Base-by-base conservation (phyloP, 352 stramenopile species). In the Albugo laibachii region DNA sequence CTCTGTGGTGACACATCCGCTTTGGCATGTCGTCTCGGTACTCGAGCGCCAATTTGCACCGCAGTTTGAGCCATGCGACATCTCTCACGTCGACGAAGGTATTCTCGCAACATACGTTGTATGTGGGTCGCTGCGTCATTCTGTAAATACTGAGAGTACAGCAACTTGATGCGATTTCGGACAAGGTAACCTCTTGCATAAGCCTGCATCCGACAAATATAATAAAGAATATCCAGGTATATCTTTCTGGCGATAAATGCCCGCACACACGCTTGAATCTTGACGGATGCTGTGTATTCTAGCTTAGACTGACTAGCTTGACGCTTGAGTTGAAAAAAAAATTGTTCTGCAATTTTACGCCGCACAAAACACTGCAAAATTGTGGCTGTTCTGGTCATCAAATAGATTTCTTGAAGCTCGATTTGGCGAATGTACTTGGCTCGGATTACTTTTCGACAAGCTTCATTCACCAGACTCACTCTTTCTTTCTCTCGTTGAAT, bases 151-250 rank as follows among this genome's bases (percentile, higher is more conserved):
- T 49, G 13, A 58, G 62, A 5, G 62, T 62, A 42, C 47, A 81
- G 48, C 70, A 63, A 80, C 12, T 62, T 57, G 14, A 81, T 49
- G 0, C 74, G 61, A 38, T 62, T 65, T 8, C 76, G 69, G 5
- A 78, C 62, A 18, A 87, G 56, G 41, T 62, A 80, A 4, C 72
- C 74, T 11, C 77, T 72, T n/a, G 69, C 69, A 0, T 61, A 59
- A 1, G 72, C 72, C 50, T 87, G 77, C 34, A 91, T 83, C 11
- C 75, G 71, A n/a, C 66, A 74, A 37, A 87, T 67, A 37, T 82
- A 55, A 46, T 82, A 82, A n/a, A 86, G 53, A 10, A 87, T 67
- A 44, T 87, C 72, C 34, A 85, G 56, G 46, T 83, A 91, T 36
- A 83, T 82, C n/a, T 82, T 55, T 8, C 74, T 65, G 11, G 72